Evolutionary conservation across 139 green algal species (phyloP).

Genomic region (Chlorella vulgaris): DNA sequence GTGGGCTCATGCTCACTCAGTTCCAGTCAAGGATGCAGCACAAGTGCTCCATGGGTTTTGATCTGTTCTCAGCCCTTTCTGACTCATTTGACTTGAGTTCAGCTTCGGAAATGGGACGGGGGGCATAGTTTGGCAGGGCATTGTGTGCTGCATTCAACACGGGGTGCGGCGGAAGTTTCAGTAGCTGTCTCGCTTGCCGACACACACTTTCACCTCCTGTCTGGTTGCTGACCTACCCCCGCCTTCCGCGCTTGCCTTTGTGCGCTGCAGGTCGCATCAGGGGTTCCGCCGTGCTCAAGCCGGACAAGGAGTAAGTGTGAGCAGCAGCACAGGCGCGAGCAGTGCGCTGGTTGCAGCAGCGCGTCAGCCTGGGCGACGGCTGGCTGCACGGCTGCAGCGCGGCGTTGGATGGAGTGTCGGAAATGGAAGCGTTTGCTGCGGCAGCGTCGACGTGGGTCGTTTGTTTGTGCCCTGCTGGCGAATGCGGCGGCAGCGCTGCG

Average conservation of each 20-base stretch:
- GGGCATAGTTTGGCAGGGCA: neutral
- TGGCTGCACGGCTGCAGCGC: neutral
- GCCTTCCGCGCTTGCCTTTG: neutral
- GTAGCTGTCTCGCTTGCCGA: too few relatives aligned
- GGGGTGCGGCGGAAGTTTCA: too few relatives aligned
- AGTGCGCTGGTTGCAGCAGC: neutral
- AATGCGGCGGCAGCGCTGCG: too few relatives aligned
- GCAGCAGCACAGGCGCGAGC: neutral
- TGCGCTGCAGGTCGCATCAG: constrained; percentile 41
- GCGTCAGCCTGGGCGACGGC: neutral
- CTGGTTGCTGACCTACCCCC: neutral
- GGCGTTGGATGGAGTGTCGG: neutral
- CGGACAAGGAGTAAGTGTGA: constrained; percentile 54
- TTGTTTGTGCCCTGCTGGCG: too few relatives aligned
- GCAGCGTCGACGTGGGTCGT: too few relatives aligned
- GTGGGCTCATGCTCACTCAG: neutral
- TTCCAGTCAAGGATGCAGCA: too few relatives aligned
- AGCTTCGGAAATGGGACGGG: too few relatives aligned
- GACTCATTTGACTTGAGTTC: too few relatives aligned
- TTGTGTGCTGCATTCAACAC: neutral
- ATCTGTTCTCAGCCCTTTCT: neutral
- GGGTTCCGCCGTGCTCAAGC: constrained; percentile 43
- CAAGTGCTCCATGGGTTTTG: too few relatives aligned
- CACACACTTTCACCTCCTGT: too few relatives aligned
- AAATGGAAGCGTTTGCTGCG: neutral